Conservation (phyloP, 164 flowering plant species). For the Stephania cephalantha region DNA sequence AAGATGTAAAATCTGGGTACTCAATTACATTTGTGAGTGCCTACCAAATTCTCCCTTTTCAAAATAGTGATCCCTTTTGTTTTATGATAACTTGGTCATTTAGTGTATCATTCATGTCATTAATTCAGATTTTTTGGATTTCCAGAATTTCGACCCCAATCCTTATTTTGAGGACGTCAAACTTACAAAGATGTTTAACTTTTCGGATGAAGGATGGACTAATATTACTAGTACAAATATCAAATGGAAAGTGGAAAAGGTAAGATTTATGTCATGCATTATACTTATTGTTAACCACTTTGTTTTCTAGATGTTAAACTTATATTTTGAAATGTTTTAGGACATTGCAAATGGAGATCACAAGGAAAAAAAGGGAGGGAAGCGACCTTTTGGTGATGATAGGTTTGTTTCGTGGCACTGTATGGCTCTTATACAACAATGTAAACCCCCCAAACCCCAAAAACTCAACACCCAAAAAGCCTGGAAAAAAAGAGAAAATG, state of each 20-base stretch:
- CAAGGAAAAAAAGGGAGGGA: constrained; percentile 41
- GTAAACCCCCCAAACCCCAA: too few species aligned
- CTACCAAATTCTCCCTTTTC: neutral
- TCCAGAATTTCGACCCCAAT: constrained; percentile 40
- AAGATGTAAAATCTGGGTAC: constrained; percentile 30
- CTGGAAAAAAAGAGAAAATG: neutral
- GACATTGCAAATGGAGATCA: constrained; percentile 33
- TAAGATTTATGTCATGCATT: constrained; percentile 13
- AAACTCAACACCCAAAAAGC: neutral
- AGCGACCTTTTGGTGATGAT: constrained; percentile 31
- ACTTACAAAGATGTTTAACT: constrained; percentile 38
- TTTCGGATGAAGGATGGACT: constrained; percentile 40
- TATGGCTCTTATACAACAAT: neutral
- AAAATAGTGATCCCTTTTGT: neutral
- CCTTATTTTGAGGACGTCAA: constrained; percentile 45
- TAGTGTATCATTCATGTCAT: neutral
- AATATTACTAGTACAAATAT: constrained; percentile 40
- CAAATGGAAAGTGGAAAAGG: constrained; percentile 57
- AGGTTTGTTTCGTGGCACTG: constrained; percentile 22
- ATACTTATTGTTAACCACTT: neutral
- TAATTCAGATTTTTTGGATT: neutral
- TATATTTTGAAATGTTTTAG: constrained; percentile 19
- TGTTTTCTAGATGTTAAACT: neutral
- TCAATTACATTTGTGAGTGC: constrained; percentile 30
- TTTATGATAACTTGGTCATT: neutral